A percentile compares a stretch with the other conserved stretches of the same genome.
Conservation (phyloP, 139 green algal species). For the Eudorina sp. region DNA sequence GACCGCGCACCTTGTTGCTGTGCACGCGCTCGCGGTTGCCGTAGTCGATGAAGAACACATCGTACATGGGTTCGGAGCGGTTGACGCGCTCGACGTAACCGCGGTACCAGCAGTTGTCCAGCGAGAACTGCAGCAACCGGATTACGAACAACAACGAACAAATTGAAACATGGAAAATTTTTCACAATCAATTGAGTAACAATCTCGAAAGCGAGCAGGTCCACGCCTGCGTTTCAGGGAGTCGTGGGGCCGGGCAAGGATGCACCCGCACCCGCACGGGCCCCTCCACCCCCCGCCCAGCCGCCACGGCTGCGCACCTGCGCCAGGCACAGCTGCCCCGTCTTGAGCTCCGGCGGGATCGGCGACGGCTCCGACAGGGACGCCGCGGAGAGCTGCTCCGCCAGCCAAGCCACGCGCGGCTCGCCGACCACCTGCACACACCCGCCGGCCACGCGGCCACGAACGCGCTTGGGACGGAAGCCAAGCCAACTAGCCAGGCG, state of each 20-base stretch:
- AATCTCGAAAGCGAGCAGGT: no score
- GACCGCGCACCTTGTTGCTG: conserved; percentile 42
- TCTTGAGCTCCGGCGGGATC: conserved; percentile 66
- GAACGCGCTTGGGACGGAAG: no score
- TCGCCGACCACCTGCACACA: conserved; percentile 72
- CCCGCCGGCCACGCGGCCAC: no score
- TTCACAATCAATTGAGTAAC: no score
- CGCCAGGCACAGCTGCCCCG: conserved; percentile 77
- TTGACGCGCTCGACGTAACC: conserved; percentile 63
- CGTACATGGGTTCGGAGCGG: conserved; percentile 67
- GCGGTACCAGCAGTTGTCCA: conserved; percentile 89
- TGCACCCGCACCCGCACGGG: neutral
- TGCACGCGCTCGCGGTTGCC: conserved; percentile 82
- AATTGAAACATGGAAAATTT: no score
- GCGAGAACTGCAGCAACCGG: conserved; percentile 33
- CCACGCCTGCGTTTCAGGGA: no score
- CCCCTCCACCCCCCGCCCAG: neutral
- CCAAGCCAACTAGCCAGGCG: no score
- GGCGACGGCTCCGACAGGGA: conserved; percentile 49
- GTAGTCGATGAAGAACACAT: conserved; percentile 96
- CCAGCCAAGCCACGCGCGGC: conserved; percentile 77
- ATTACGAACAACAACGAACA: no score
- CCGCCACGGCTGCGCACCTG: conserved; percentile 73
- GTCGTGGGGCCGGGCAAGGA: no score
- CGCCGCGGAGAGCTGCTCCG: conserved; percentile 74